phyloP scores from a whole-genome alignment of 495 filamentous ascomycete genomes.

The Entonaema liquescens region DNA sequence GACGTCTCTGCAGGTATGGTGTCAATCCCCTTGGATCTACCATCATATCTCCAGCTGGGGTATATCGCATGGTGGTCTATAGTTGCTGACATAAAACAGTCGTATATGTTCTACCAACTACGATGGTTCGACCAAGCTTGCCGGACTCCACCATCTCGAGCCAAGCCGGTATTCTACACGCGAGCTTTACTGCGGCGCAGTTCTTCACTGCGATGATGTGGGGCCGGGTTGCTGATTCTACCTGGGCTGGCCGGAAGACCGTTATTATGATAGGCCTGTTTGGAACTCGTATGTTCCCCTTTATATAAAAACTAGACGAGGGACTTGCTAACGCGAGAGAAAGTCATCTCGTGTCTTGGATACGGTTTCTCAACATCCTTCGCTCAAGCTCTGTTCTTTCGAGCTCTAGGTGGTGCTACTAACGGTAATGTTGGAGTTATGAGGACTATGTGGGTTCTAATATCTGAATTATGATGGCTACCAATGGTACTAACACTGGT shows the following conservation, averaged over 20 bases:
- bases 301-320: neutral
- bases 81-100: constrained; percentile 41
- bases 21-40: neutral
- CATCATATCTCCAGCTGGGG: neutral
- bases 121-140: constrained; percentile 72
- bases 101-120: constrained; percentile 84
- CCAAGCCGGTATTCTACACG: constrained; percentile 81
- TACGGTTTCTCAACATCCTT: constrained; percentile 82
- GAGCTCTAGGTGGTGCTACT: constrained; percentile 75
- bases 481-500: constrained; percentile 9
- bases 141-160: constrained; percentile 74
- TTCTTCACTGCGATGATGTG: constrained; percentile 87
- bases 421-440: constrained; percentile 87
- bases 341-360: constrained; percentile 73
- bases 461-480: neutral
- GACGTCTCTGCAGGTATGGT: constrained; percentile 69
- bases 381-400: constrained; percentile 75
- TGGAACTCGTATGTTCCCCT: constrained; percentile 62
- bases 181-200: constrained; percentile 82
- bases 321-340: neutral
- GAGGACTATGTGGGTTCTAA: constrained; percentile 69
- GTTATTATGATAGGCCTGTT: constrained; percentile 78
- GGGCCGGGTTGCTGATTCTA: constrained; percentile 78
- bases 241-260: constrained; percentile 74
- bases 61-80: neutral